Evolutionary conservation across 2,329 filamentous ascomycete genomes (phyloP).

Genomic region (Monosporascus sp.): DNA sequence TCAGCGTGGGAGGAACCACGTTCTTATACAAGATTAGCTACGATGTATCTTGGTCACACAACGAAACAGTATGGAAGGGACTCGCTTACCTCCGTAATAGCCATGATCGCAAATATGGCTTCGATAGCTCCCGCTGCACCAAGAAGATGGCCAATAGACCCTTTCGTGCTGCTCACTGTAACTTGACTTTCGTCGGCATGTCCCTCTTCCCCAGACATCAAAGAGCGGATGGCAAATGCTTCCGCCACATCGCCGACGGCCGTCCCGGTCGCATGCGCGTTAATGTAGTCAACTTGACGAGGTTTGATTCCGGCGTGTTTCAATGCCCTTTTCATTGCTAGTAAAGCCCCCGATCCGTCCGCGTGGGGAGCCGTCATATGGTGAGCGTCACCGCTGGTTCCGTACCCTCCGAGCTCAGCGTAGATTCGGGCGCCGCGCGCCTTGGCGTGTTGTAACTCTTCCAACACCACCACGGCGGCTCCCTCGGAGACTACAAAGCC

Average conservation of each 20-base stretch:
- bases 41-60: constrained; percentile 1
- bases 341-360: constrained; percentile 73
- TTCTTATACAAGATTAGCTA: constrained; percentile 46
- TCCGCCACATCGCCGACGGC: constrained; percentile 82
- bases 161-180: constrained; percentile 90
- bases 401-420: constrained; percentile 84
- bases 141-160: constrained; percentile 83
- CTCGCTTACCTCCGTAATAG: constrained; percentile 67
- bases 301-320: constrained; percentile 67
- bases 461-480: constrained; percentile 79
- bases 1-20: constrained; percentile 78
- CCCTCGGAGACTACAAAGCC: constrained; percentile 95
- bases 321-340: constrained; percentile 82
- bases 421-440: constrained; percentile 76
- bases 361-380: constrained; percentile 89
- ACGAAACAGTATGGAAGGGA: constrained; percentile 5
- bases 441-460: constrained; percentile 85
- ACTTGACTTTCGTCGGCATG: constrained; percentile 56
- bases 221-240: constrained; percentile 70
- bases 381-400: constrained; percentile 82
- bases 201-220: constrained; percentile 72
- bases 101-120: constrained; percentile 76
- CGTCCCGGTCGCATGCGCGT: constrained; percentile 91
- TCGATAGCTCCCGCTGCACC: constrained; percentile 90
- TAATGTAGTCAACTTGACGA: constrained; percentile 77